Evolutionary conservation across 805 yeast species (phyloP), one percentile per base, ranked within the genome.

Genomic region (Maudiozyma pseudohumilis): DNA sequence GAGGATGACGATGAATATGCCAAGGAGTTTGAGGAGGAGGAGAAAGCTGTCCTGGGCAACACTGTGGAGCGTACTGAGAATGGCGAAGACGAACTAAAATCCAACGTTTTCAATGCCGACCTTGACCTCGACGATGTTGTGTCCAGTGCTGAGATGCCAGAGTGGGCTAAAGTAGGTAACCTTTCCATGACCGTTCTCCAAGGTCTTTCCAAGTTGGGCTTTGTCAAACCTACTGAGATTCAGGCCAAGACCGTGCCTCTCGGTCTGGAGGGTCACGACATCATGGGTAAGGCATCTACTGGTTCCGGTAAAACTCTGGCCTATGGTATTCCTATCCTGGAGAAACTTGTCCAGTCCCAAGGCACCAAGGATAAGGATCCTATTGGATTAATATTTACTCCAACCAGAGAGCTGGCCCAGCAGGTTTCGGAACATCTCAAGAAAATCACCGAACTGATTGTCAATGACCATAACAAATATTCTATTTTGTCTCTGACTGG

Each of bases 301-400:
- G 98, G 98, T 57, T 84, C 95, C 1, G 98, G 98, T 69, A 92
- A 92, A 56, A 92, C 98, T 0, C 65, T 88, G 40, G 99, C 98
- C 0, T 92, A 85, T 58, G 96, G 96, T 32, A 74, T 92, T 20
- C 96, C 98, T 8, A 79, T 94, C 21, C 59, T 92, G 42, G 95
- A 89, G 53, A 73, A 69, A 41, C 71, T 74, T 41, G 40, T 53
- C 8, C 48, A 41, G 35, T 35, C 40, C 7, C 41, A 45, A 15
- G 43, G 47, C 15, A 39, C 43, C 11, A 48, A 53, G 3, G 56
- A 52, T n/a, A 26, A 34, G 3, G 26, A 25, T 17, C 88, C 95
- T 3, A 64, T 76, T 4, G 97, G 87, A 4, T 65, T 92, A 10
- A 73, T 92, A 21, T 82, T 92, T 53, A 81, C 95, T 0, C 99